Evolutionary conservation across 192 early-diverging fungal species (phyloP), one percentile per base, ranked within the genome.

Genomic region (Entomortierella chlamydospora): DNA sequence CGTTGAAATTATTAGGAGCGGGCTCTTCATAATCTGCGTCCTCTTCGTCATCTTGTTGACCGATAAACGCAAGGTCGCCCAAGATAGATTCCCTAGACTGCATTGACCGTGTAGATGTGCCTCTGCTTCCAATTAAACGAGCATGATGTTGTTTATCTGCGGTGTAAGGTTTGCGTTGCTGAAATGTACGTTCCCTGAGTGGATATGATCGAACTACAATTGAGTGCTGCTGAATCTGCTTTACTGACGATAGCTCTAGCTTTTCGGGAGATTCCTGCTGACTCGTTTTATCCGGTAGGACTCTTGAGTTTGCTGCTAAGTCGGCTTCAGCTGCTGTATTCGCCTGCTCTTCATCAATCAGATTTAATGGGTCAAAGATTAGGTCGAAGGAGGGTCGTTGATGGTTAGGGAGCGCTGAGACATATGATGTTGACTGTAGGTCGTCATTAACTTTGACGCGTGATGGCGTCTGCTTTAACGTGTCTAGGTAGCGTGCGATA

Each of bases 91-190:
- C 55, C 1, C 55, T 51, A 7, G 70, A 17, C 0, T 29, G 55
- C 15, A 53, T 47, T 4, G 26, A 34, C 18, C 26, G 58, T 9
- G 7, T 5, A n/a, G 55, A 51, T 28, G 12, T 41, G 2, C 31
- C 33, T 57, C 58, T 7, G 34, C 50, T 58, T 57, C 61, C 37
- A 23, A 64, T 72, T 10, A 63, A 41, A 52, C 54, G 47, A 57
- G 70, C 70, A 34, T 72, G 70, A 8, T 64, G 61, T 15, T 72
- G 70, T 30, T 72, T 72, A 61, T 72, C 70, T 9, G 58, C 70
- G 13, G 70, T 72, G 43, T 72, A 72, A 12, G 70, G 70, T 23
- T 51, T 50, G 1, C 55, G 61, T 37, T 72, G 70, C 34, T 72
- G 61, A 22, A 72, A 61, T n/a, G 70, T 72, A 22, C 70, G 70